These are phyloP conservation scores for Yueomyces sinensis DNA, from an alignment of 805 yeast genomes.

Conservation along the genomic window DNA sequence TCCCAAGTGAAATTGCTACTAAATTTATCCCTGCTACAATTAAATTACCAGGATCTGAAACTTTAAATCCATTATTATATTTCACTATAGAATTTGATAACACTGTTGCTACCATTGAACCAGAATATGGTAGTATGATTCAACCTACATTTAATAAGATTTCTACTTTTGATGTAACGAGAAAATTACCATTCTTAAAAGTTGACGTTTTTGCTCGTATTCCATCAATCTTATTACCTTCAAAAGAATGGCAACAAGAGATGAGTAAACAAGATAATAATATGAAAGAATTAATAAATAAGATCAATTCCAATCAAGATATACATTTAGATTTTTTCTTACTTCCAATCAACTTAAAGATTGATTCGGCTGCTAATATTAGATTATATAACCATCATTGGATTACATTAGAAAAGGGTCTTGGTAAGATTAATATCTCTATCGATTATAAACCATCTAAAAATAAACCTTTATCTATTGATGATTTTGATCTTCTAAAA, in stretches of 20 bases:
- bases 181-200: constrained; percentile 43
- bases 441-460: constrained; percentile 54
- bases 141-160: constrained; percentile 76
- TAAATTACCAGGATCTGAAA: constrained; percentile 37
- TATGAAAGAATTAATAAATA: constrained; percentile 14
- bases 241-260: constrained; percentile 21
- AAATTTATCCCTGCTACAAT: constrained; percentile 36
- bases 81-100: constrained; percentile 89
- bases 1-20: constrained; percentile 17
- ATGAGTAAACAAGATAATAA: constrained; percentile 9
- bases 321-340: constrained; percentile 60
- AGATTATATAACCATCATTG: constrained; percentile 57
- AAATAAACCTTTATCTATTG: constrained; percentile 61
- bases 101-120: constrained; percentile 76
- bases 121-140: constrained; percentile 64
- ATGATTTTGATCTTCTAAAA: constrained; percentile 81
- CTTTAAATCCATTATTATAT: constrained; percentile 60
- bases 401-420: constrained; percentile 25
- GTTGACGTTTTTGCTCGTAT: constrained; percentile 67
- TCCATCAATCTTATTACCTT: constrained; percentile 46
- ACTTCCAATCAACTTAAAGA: constrained; percentile 40
- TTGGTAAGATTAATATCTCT: constrained; percentile 43
- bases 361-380: constrained; percentile 31
- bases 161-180: constrained; percentile 76
- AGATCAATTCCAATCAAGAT: constrained; percentile 38